Evolutionary conservation across 148 eudicot species (phyloP).

Genomic region (Euryodendron excelsum): DNA sequence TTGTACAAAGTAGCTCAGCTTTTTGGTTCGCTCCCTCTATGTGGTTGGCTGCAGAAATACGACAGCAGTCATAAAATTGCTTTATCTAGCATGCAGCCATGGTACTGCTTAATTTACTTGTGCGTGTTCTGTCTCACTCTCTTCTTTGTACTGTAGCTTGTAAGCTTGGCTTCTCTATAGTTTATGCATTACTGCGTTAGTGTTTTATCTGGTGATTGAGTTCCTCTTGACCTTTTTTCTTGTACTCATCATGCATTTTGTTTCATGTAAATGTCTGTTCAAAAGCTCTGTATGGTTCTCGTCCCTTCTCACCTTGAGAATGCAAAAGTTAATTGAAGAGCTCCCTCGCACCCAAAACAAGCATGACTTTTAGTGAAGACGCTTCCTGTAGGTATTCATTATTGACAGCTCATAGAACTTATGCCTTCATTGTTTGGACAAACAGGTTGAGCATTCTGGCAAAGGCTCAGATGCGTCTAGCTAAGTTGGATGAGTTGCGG

Average conservation of each 20-base stretch:
- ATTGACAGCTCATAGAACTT: neutral
- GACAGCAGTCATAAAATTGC: neutral
- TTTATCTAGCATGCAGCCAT: neutral
- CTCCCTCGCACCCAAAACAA: neutral
- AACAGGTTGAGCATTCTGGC: slow-evolving; percentile 74
- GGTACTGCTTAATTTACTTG: neutral
- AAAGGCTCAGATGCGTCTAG: slow-evolving; percentile 82
- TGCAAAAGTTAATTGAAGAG: neutral
- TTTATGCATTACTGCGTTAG: neutral
- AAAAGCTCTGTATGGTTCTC: neutral
- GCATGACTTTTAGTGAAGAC: neutral
- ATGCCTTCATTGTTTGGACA: neutral
- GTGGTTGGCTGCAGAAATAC: neutral
- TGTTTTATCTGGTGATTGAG: too few relatives aligned
- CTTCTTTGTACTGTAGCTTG: neutral
- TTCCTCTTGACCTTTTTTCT: too few relatives aligned
- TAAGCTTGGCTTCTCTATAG: neutral
- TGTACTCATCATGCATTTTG: neutral
- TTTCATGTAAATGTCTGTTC: neutral
- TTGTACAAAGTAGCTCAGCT: too few relatives aligned
- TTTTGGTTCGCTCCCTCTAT: neutral
- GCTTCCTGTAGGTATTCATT: neutral
- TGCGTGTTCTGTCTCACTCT: neutral
- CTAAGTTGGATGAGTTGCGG: slow-evolving; percentile 84
- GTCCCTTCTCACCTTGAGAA: slow-evolving; percentile 1